Percentiles rank a stretch among this genome's conserved stretches.
Conservation (phyloP, 129 eudicot species). For the Flaveria sonorensis region DNA sequence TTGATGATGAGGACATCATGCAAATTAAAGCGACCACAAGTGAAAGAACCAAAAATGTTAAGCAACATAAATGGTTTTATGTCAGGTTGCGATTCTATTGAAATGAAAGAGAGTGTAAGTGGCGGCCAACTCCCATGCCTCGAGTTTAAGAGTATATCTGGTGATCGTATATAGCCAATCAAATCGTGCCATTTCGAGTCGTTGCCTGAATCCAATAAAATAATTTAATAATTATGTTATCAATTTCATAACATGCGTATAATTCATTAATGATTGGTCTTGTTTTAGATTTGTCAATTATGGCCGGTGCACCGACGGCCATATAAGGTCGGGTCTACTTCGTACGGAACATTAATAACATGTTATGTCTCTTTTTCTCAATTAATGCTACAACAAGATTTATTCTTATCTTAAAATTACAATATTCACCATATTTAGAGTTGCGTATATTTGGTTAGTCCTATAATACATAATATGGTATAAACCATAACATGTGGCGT, state of each 20-base stretch:
- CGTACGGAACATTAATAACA: constrained; percentile 1
- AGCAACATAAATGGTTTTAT: no score
- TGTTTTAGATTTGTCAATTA: neutral
- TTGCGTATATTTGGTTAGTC: neutral
- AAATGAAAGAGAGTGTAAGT: no score
- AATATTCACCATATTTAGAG: neutral
- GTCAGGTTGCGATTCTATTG: no score
- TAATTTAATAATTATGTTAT: neutral
- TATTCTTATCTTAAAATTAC: neutral
- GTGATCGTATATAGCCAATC: no score
- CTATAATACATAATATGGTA: neutral
- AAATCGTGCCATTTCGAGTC: no score
- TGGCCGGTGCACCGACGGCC: constrained; percentile 1
- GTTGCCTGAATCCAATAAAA: no score
- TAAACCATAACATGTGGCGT: no score
- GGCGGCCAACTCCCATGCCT: no score
- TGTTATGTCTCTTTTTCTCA: neutral
- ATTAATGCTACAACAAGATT: neutral
- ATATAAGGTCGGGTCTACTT: neutral
- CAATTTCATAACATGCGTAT: neutral
- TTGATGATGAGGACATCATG: no score
- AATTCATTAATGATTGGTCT: neutral
- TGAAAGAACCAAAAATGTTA: no score
- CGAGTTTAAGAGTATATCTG: no score
- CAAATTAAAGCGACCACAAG: no score